Base-by-base conservation (phyloP, 345 rosid species). In the Aegle marmelos region DNA sequence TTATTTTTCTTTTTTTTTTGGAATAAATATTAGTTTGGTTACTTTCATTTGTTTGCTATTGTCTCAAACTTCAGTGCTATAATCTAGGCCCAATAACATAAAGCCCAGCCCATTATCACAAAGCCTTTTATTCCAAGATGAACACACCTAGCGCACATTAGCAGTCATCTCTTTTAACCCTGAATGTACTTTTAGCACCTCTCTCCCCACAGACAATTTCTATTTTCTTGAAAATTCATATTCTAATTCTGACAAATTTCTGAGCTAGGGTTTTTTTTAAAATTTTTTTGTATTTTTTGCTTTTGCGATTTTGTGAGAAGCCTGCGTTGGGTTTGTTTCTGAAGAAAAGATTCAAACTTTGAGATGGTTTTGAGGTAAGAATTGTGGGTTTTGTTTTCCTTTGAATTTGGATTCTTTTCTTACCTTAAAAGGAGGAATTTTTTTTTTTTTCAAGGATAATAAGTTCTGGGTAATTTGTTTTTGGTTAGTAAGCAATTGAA, bases 301-400 rank as follows among this genome's bases (percentile, higher is more conserved):
- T 7, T 33, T 25, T 0, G 10, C 7, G 50, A 17, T 45, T 27
- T 58, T 56, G 11, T 17, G 33, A n/a, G 57, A 64, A 64, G 24
- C 59, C 65, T 80, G 68, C 71, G 39, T 64, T 56, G 21, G 37
- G 58, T 59, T 67, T 70, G 65, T n/a, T 58, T 4, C 66, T 9
- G 27, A 28, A 65, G 70, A 75, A 37, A 64, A 72, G 31, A 41
- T 56, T 70, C 68, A 37, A 57, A 65, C 31, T 75, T 70, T 75
- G 50, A 58, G 73, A 59, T 31, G 48, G 56, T 66, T 62, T 50
- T 62, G 72, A 45, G 85, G 85, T 82, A 75, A 72, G 45, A 50
- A 36, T 67, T 33, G 31, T 61, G 70, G 34, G 22, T 30, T 17
- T 27, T 21, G 13, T 56, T 76, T 58, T 54, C 56, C 41, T 53